Base-by-base conservation (phyloP, 768 basidiomycete genomes). In the Trametes meyenii region DNA sequence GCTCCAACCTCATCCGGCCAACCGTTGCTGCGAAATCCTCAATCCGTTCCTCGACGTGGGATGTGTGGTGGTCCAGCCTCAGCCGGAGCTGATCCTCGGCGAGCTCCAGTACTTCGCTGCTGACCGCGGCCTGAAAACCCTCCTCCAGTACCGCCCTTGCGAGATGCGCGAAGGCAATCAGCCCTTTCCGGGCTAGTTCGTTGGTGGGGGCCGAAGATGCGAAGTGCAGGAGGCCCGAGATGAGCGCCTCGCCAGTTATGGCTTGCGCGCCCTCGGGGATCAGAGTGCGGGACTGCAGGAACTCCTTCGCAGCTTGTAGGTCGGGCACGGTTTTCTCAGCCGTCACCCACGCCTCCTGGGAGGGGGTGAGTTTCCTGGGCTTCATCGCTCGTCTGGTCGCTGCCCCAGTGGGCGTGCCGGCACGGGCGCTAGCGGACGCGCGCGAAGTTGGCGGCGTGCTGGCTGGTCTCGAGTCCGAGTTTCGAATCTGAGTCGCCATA, bases 211-310 rank as follows among this genome's bases (percentile, higher is more conserved):
- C 21, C 13, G 14, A 13, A 16, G 7, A 40, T 1, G 59, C 51
- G 16, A 60, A 21, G 36, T 60, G 59, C 1, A 60, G 45, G 2
- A 60, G 51, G 1, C 59, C 59, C 12, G 59, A 23, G 46, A 60
- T 40, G 36, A 60, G 59, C n/a, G 51, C 5, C 23, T 46, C 44
- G 45, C 38, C n/a, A 10, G 45, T 46, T 21, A 54, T 7, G 45
- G 59, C 59, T 14, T 46, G 29, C 2, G 35, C 12, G 10, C 59
- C 59, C 24, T 60, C 59, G 5, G 52, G 59, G 23, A 60, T 54
- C 36, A 60, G 45, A 1, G 23, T 33, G 10, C n/a, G 8, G 13
- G n/a, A 1, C 23, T 48, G 44, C 10, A 60, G 51, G 36, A 60
- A 54, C 11, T 16, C 36, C 2, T 29, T 11, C 0, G 59, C 59